Base-by-base conservation (phyloP, 148 eudicot genomes). In the Fallopia convolvulus region DNA sequence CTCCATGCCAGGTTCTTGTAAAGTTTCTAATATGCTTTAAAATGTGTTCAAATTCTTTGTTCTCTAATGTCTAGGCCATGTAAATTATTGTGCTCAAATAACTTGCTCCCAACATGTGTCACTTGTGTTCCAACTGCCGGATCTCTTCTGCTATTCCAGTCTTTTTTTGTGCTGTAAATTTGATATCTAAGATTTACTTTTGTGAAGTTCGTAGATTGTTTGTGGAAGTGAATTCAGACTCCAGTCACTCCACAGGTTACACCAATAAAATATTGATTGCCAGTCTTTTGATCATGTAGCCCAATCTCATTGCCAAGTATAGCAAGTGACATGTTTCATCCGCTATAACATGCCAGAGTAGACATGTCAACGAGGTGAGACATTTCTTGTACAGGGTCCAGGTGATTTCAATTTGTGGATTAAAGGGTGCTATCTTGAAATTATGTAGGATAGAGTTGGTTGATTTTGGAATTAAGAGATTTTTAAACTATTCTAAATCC, bases 1-100 rank as follows among this genome's bases (percentile, higher is more conserved):
- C 44, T 93, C 73, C 44, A 5, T 32, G 13, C 17, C 46, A 70
- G 73, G 46, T 70, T 70, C 42, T 12, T 33, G 44, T 70, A 33
- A 70, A 70, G 42, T 40, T 33, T 13, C 44, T 20, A 32, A 23
- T 65, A 23, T 32, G 70, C 36, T 20, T 65, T 65, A 5, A 15
- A 52, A 7, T 20, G 1, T 58, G 23, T 20, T 8, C 32, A 7
- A 17, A 7, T 58, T 8, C 8, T 10, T 23, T 9, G 4, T 8
- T 53, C 11, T 58, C 30, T 58, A 20, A 23, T 58, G 26, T n/a
- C 21, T 58, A 58, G 65, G 65, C 3, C 5, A 30, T 65, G 70
- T 30, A 65, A 12, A 5, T 65, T 65, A 30, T 30, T 30, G 40
- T 32, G 70, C 40, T 32, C 70, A 30, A 12, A 15, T 52, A 14